Evolutionary conservation across 768 basidiomycete species (phyloP).

Genomic region (Pleurotus djamor): DNA sequence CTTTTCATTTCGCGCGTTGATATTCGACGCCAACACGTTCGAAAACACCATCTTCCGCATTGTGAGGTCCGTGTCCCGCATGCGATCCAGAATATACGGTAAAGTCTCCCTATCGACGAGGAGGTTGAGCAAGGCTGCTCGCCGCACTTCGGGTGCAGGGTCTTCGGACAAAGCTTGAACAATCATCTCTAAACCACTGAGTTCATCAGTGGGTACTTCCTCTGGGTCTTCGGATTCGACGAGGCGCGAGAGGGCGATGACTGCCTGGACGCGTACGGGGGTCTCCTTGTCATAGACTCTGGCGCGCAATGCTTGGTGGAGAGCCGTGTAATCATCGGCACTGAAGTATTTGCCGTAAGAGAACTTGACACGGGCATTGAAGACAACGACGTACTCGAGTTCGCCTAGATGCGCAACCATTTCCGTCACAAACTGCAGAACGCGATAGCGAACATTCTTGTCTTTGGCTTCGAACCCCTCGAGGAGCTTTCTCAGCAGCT

Average conservation of each 20-base stretch:
- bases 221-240: constrained; percentile 64
- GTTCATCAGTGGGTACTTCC: constrained; percentile 49
- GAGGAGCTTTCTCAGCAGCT: constrained; percentile 65
- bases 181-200: constrained; percentile 56
- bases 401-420: constrained; percentile 81
- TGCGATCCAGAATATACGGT: constrained; percentile 67
- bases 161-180: constrained; percentile 70
- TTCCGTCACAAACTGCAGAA: constrained; percentile 72
- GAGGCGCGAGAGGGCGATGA: constrained; percentile 76
- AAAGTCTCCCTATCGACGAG: constrained; percentile 56
- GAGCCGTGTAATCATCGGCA: constrained; percentile 65
- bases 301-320: constrained; percentile 66
- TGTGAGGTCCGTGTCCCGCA: constrained; percentile 73
- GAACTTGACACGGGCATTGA: not conserved
- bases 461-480: constrained; percentile 84
- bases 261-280: constrained; percentile 74
- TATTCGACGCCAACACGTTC: constrained; percentile 47
- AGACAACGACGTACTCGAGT: constrained; percentile 65
- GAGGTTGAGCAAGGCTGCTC: constrained; percentile 72
- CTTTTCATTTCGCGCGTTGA: constrained; percentile 18
- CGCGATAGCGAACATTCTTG: constrained; percentile 82
- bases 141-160: constrained; percentile 86
- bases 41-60: constrained; percentile 76
- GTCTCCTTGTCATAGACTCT: constrained; percentile 80
- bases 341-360: constrained; percentile 34